Percentiles rank a stretch among this genome's conserved stretches.
phyloP scores from a whole-genome alignment of 2,329 filamentous ascomycete genomes.

The Colletotrichum sp. region DNA sequence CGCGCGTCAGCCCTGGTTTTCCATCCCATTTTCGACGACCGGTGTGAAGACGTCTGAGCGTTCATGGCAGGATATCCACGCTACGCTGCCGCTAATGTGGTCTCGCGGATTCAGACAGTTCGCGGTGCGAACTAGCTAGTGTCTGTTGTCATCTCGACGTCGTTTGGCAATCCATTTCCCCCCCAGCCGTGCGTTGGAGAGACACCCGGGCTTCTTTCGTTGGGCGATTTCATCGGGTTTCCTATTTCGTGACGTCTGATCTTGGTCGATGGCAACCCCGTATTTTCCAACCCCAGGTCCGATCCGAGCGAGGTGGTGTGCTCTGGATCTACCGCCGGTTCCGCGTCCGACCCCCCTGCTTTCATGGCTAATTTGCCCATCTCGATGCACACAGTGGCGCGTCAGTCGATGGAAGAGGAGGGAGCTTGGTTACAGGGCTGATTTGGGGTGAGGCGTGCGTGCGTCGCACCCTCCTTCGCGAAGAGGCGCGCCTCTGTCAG shows the following conservation, averaged over 20 bases:
- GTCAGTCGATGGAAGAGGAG: not conserved
- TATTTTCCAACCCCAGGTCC: not conserved
- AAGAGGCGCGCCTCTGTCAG: not conserved
- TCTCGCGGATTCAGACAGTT: not conserved
- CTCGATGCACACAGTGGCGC: not conserved
- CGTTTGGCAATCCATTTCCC: not conserved
- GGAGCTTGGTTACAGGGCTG: not conserved
- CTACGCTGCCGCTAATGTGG: not conserved
- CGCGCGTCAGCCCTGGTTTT: not conserved
- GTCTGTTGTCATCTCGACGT: not conserved
- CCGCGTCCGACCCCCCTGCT: not conserved
- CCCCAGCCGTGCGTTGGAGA: not conserved
- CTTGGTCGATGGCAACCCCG: not conserved
- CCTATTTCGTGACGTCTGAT: not conserved
- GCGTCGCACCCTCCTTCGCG: not conserved
- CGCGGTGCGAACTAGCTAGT: not conserved
- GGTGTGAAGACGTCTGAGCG: not conserved
- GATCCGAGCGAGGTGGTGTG: not conserved
- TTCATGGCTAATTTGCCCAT: not conserved
- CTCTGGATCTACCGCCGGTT: not conserved
- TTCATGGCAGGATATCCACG: not conserved
- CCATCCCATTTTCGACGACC: not conserved
- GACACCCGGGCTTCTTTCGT: not conserved
- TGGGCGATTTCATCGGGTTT: not conserved
- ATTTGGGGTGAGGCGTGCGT: not conserved